Evolutionary conservation across 805 yeast species (phyloP).

Genomic region (Metschnikowia koreensis): DNA sequence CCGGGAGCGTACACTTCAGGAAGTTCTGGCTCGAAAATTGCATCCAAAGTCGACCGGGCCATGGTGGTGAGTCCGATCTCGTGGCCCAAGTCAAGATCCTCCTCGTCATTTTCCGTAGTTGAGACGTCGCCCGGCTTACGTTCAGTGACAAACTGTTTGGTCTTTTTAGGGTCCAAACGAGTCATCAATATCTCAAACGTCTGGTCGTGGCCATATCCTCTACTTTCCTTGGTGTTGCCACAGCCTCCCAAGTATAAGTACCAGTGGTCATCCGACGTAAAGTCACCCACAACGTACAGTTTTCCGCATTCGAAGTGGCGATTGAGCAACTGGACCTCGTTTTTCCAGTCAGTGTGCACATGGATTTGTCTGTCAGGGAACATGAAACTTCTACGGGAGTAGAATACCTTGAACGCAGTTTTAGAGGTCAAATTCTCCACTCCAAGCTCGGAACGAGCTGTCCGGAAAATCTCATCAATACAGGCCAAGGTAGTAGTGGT

Average conservation of each 20-base stretch:
- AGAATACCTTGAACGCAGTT: slow-evolving; percentile 67
- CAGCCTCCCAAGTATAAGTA: slow-evolving; percentile 69
- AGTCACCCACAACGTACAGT: slow-evolving; percentile 72
- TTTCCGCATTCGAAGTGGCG: slow-evolving; percentile 59
- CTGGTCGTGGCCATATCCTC: slow-evolving; percentile 45
- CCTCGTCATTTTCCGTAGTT: slow-evolving; percentile 30
- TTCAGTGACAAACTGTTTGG: slow-evolving; percentile 57
- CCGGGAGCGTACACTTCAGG: background rate
- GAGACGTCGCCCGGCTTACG: slow-evolving; percentile 44
- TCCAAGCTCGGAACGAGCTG: slow-evolving; percentile 20
- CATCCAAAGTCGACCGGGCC: slow-evolving; percentile 57
- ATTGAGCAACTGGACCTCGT: slow-evolving; percentile 72
- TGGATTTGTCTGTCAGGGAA: slow-evolving; percentile 82
- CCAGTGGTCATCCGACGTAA: slow-evolving; percentile 84
- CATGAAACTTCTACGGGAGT: slow-evolving; percentile 90
- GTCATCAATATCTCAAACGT: slow-evolving; percentile 93
- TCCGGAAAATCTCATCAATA: slow-evolving; percentile 58
- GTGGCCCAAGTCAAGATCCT: slow-evolving; percentile 75
- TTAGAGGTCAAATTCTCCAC: slow-evolving; percentile 22
- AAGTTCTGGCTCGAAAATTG: slow-evolving; percentile 39
- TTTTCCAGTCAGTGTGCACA: slow-evolving; percentile 82
- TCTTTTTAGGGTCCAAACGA: slow-evolving; percentile 56
- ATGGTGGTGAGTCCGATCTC: slow-evolving; percentile 70
- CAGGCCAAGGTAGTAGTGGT: slow-evolving; percentile 89
- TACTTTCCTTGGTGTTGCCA: slow-evolving; percentile 6